A percentile compares a stretch with the other conserved stretches of the same genome.
phyloP scores from a whole-genome alignment of 768 basidiomycete species.

The Amyloporia xantha region DNA sequence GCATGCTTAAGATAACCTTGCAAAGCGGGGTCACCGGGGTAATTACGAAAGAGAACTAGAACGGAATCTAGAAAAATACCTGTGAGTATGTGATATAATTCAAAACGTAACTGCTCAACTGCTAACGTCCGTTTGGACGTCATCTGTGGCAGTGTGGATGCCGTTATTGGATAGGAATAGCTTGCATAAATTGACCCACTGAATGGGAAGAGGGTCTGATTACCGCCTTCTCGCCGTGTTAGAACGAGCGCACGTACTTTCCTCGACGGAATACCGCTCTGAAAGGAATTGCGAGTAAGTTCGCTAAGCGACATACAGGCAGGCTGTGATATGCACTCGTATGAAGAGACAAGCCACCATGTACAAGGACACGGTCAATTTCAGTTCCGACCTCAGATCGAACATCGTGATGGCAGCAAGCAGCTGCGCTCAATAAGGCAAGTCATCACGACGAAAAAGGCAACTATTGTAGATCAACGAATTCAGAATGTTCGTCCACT shows the following conservation, averaged over 20 bases:
- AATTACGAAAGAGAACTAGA: conserved; percentile 55
- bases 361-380: too few species aligned
- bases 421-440: too few species aligned
- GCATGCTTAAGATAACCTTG: conserved; percentile 59
- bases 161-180: conserved; percentile 49
- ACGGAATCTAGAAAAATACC: conserved; percentile 52
- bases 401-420: too few species aligned
- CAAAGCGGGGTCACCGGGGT: conserved; percentile 66
- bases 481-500: too few species aligned
- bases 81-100: neutral
- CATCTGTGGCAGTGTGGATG: conserved; percentile 31
- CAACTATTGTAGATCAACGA: too few species aligned
- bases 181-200: conserved; percentile 69
- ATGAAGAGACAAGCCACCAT: neutral
- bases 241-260: conserved; percentile 52
- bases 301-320: conserved; percentile 57
- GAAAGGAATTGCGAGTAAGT: conserved; percentile 68
- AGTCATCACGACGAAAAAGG: too few species aligned
- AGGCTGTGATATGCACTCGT: neutral
- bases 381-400: too few species aligned
- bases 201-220: too few species aligned
- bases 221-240: too few species aligned
- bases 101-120: conserved; percentile 34
- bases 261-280: conserved; percentile 54
- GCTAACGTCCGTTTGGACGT: conserved; percentile 51